Evolutionary conservation across 139 green algal genomes (phyloP), one percentile per base, ranked within the genome.

Genomic region (Spirogloea muscicola): DNA sequence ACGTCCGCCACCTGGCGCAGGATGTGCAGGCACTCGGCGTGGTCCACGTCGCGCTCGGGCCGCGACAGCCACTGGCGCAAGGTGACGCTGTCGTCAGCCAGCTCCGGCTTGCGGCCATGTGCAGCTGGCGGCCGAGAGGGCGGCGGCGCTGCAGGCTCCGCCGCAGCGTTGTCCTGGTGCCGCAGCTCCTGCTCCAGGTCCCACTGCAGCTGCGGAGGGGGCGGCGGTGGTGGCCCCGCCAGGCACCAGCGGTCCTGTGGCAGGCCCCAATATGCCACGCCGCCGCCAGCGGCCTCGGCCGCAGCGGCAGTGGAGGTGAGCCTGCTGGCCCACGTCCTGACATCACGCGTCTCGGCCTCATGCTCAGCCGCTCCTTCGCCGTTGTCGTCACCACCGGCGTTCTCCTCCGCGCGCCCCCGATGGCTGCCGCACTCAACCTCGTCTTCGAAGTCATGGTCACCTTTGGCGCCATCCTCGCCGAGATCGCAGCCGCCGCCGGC

Each of bases 1-100:
- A 82, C 39, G 39, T 78, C 49, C 37, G 68, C 49, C 2, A 82
- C 63, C 49, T 82, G 65, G 27, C 38, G n/a, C 43, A 82, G 70
- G 37, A 78, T 59, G 49, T 70, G 69, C 38, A 78, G 44, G 49
- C 65, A 49, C 57, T 82, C 65, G 31, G 61, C 3, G 0, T 41
- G 41, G 36, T 78, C 65, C 31, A 82, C 55, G 37, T 49, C 25
- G 7, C 65, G 34, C 21, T 38, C 65, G 2, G 33, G 29, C 16
- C 58, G 42, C 34, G 36, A 49, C 40, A 82, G 39, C 73, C 73
- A 81, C n/a, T 61, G 43, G 7, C 73, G 61, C 33, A 81, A 34
- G 36, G n/a, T 67, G 33, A 79, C 51, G 13, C 13, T 61, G 6
- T 25, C 64, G 33, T 59, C 9, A 4, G 5, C 49, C 64, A 27